Evolutionary conservation across 2,329 filamentous ascomycete species (phyloP).

Genomic region (Cercospora zeae-maydis): DNA sequence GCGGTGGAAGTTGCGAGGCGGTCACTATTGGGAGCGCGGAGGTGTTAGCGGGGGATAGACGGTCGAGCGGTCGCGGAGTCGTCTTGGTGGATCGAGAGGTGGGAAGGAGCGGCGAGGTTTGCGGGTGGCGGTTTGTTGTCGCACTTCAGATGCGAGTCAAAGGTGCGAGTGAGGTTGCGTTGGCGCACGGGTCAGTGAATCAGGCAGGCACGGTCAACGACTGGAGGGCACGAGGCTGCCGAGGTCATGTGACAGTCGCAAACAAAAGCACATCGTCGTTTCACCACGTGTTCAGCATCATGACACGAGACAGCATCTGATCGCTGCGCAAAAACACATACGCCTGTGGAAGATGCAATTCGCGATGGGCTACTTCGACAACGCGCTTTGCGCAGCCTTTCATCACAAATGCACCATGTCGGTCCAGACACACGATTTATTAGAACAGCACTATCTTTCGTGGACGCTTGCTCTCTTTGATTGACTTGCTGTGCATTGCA

Average conservation of each 20-base stretch:
- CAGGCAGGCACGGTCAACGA: conserved; percentile 7
- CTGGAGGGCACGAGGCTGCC: background rate
- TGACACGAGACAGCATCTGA: background rate
- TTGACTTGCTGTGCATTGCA: background rate
- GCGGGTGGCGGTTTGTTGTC: background rate
- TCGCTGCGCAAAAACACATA: background rate
- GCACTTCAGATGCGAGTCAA: conserved; percentile 4
- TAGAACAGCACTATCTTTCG: background rate
- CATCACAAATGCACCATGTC: background rate
- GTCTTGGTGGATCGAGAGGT: background rate
- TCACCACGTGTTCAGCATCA: background rate
- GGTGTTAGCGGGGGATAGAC: background rate
- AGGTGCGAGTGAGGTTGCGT: conserved; percentile 11
- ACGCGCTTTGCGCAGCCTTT: background rate
- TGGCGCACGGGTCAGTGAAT: background rate
- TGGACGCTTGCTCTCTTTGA: background rate
- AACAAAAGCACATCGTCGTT: conserved; percentile 8
- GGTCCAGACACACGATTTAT: background rate
- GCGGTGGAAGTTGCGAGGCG: conserved; percentile 2
- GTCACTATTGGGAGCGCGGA: conserved; percentile 9
- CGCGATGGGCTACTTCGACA: background rate
- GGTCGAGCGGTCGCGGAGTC: background rate
- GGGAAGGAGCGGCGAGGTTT: background rate
- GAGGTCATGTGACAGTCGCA: conserved; percentile 1
- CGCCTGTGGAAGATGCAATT: background rate